These are phyloP conservation scores for Aspergillus ruber DNA, from an alignment of 2,329 filamentous ascomycete genomes.

Conservation along the genomic window DNA sequence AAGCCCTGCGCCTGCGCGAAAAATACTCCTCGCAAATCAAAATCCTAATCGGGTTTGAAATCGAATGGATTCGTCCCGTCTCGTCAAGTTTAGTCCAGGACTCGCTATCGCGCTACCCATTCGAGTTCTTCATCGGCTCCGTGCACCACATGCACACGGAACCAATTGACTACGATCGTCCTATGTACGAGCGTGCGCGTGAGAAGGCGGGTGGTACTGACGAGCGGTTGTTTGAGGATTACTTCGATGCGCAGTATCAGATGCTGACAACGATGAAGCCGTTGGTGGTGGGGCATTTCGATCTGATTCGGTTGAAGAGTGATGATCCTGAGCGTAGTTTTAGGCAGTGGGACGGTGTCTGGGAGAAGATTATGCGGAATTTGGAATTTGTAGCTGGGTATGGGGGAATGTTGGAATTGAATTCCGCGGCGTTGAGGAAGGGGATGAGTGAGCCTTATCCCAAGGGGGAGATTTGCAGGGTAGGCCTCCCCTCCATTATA, in stretches of 20 bases:
- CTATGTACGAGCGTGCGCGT: slow-evolving; percentile 61
- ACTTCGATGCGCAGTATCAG: slow-evolving; percentile 79
- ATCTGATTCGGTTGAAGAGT: slow-evolving; percentile 78
- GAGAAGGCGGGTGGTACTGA: slow-evolving; percentile 55
- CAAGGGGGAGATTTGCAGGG: slow-evolving; percentile 67
- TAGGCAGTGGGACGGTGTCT: slow-evolving; percentile 56
- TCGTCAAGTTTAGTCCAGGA: slow-evolving; percentile 55
- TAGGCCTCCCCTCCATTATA: slow-evolving; percentile 22
- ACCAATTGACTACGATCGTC: slow-evolving; percentile 79
- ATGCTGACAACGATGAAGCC: slow-evolving; percentile 72
- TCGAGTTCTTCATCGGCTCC: slow-evolving; percentile 90
- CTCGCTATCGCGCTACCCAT: slow-evolving; percentile 54
- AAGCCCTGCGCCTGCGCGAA: slow-evolving; percentile 65
- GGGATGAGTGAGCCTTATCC: slow-evolving; percentile 90
- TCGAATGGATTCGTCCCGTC: slow-evolving; percentile 77
- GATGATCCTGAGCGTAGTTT: slow-evolving; percentile 60
- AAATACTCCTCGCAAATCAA: slow-evolving; percentile 66
- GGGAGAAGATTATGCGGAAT: slow-evolving; percentile 69
- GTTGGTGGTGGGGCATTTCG: slow-evolving; percentile 84
- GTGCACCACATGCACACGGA: slow-evolving; percentile 82
- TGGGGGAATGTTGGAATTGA: slow-evolving; percentile 81
- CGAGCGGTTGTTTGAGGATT: slow-evolving; percentile 68
- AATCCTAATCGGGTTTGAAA: slow-evolving; percentile 84
- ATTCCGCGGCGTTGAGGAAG: slow-evolving; percentile 80
- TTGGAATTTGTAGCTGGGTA: slow-evolving; percentile 63